Base-by-base conservation (phyloP, 495 filamentous ascomycete species). In the Neurospora pannonica region DNA sequence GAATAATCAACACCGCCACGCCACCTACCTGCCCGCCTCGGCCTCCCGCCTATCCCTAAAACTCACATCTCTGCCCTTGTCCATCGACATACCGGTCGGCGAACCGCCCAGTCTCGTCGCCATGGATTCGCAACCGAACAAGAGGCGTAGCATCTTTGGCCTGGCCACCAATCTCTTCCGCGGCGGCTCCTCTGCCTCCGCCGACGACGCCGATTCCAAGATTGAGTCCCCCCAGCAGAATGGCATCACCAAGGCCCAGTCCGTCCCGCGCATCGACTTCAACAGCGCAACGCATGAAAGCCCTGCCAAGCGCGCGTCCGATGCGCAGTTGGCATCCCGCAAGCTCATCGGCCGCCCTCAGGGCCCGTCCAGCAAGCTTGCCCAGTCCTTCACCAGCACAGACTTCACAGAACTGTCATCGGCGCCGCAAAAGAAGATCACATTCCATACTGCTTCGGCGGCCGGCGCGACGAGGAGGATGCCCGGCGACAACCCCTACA, bases 401-500 rank as follows among this genome's bases (percentile, higher is more conserved):
- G 81, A 82, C 43, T 75, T 82, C 67, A 67, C 78, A n/a, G 75
- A 72, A 31, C 69, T 72, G 39, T 75, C 77, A 9, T 70, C 79
- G 24, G 54, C 54, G 28, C 54, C 54, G 54, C 54, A 67, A 67
- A 67, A 34, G 54, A 67, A 67, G 28, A 67, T 67, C 28, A 67
- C 54, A 67, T 67, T 67, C 54, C 54, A 67, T 17, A 62, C 38
- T 37, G 36, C 67, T 21, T 54, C 71, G 31, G 67, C 67, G 11
- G 24, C 71, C 17, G 71, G 71, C 19, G 42, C 76, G 1, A 76
- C 72, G 37, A 76, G 71, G 60, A 78, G 81, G 70, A 80, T 77
- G 76, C 81, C 81, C 3, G 81, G 81, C 67, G 81, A 82, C 74
- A 81, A 82, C 70, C 81, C 81, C 2, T 77, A 81, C 79, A 81